Base-by-base conservation (phyloP, 257 asterid species). In the Marsdenia floribunda region DNA sequence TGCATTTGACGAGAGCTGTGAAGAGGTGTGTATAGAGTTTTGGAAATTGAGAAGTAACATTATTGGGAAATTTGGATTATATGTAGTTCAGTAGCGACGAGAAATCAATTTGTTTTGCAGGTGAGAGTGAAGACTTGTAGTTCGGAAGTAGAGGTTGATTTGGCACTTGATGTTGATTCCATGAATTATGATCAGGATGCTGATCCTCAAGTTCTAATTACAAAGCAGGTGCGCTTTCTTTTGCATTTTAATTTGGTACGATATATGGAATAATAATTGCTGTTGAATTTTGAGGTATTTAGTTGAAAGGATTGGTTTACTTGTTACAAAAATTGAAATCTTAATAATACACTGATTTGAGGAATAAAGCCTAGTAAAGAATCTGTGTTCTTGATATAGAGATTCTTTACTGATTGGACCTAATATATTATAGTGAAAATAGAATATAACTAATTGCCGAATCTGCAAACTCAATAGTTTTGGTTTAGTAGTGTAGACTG, bases 71-170 rank as follows among this genome's bases (percentile, higher is more conserved):
- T 4, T 55, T 21, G 3, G 35, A 42, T 26, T 13, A 26, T 44
- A 35, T 38, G 64, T 40, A 52, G 5, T 38, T 26, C 5, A 15
- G 15, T 66, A 38, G 16, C 21, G 22, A 38, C 8, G 21, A 1
- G 40, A 50, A 71, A 54, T 29, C 5, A 63, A 78, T 29, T 66
- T 50, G 58, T 44, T 57, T 72, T 75, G 81, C 82, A 92, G 99
- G 97, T 94, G 76, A 88, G 97, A 82, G 88, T 94, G 87, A 90
- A 86, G 71, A 83, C 88, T 33, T 71, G 58, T 74, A 83, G 87
- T 77, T 66, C 80, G 64, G 90, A 92, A 75, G 46, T 94, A 81
- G 96, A 94, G 86, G 73, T 94, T 77, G 99, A 94, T 84, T 76
- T 94, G 85, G 52, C 90, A 16, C 57, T 94, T 75, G 93, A 92